These are phyloP conservation scores for Trichoderma sp. DNA, from an alignment of 2,329 filamentous ascomycete genomes.

Conservation along the genomic window DNA sequence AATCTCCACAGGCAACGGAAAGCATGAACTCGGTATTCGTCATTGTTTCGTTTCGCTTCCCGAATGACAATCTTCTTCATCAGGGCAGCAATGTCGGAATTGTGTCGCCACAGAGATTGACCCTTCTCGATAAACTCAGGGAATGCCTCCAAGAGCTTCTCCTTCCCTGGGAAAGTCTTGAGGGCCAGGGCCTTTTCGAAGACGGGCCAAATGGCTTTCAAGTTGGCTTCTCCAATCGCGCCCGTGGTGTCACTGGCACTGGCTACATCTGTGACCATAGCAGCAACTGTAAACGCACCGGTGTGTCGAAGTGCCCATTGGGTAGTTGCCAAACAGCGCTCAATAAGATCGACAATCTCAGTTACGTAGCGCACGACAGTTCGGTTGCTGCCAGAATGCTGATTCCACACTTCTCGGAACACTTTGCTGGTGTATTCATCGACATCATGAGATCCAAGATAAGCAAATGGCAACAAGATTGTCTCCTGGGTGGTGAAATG, in stretches of 20 bases:
- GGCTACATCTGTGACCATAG: conserved; percentile 64
- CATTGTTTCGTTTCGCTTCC: conserved; percentile 89
- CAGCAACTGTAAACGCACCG: conserved; percentile 75
- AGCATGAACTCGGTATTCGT: conserved; percentile 74
- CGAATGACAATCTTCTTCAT: conserved; percentile 78
- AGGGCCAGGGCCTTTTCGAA: conserved; percentile 77
- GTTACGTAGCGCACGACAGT: conserved; percentile 78
- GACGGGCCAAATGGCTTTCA: conserved; percentile 72
- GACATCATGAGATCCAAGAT: conserved; percentile 80
- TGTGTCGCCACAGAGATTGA: conserved; percentile 53
- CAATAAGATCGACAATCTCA: conserved; percentile 72
- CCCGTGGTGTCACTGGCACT: conserved; percentile 55
- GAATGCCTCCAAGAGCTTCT: conserved; percentile 76
- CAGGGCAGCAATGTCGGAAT: conserved; percentile 53
- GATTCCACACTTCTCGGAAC: conserved; percentile 84
- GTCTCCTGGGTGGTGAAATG: conserved; percentile 76
- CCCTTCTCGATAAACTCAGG: conserved; percentile 71
- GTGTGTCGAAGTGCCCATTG: conserved; percentile 92
- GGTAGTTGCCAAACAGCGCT: conserved; percentile 68
- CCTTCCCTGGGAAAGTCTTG: conserved; percentile 92
- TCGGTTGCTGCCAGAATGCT: conserved; percentile 82
- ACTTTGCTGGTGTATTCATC: conserved; percentile 74
- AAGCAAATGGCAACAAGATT: conserved; percentile 78
- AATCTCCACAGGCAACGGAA: conserved; percentile 71
- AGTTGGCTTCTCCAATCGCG: conserved; percentile 57